Conservation (phyloP, 2,329 filamentous ascomycete species). For the Diaporthe amygdali region DNA sequence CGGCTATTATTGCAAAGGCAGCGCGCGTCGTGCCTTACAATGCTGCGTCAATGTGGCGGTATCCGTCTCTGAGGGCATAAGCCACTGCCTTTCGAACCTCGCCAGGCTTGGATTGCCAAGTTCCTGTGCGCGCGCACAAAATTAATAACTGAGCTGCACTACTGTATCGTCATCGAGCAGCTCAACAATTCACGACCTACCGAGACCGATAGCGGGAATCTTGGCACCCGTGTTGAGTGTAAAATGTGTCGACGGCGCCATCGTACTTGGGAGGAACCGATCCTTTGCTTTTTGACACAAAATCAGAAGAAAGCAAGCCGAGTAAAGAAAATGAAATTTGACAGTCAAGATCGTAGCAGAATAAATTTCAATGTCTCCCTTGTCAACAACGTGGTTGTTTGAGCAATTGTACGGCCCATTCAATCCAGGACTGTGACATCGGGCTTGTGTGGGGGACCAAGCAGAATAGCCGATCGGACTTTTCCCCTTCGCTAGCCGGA, state of each 20-base stretch:
- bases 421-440: neutral
- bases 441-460: neutral
- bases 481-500: neutral
- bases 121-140: slow-evolving; percentile 41
- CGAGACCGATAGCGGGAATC: slow-evolving; percentile 60
- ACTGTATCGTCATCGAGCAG: slow-evolving; percentile 24
- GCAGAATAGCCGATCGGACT: neutral
- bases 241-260: slow-evolving; percentile 15
- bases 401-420: neutral
- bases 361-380: neutral
- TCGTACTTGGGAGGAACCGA: neutral
- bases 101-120: slow-evolving; percentile 63
- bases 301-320: neutral
- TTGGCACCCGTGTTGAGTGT: slow-evolving; percentile 61
- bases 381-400: neutral
- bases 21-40: neutral
- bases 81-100: slow-evolving; percentile 64
- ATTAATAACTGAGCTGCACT: neutral
- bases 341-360: neutral
- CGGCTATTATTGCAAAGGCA: neutral
- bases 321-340: neutral
- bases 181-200: slow-evolving; percentile 36
- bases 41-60: slow-evolving; percentile 61
- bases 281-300: neutral
- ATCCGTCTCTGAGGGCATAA: slow-evolving; percentile 56